Evolutionary conservation across 495 filamentous ascomycete species (phyloP), one percentile per base, ranked within the genome.

Genomic region (Poronia punctata): DNA sequence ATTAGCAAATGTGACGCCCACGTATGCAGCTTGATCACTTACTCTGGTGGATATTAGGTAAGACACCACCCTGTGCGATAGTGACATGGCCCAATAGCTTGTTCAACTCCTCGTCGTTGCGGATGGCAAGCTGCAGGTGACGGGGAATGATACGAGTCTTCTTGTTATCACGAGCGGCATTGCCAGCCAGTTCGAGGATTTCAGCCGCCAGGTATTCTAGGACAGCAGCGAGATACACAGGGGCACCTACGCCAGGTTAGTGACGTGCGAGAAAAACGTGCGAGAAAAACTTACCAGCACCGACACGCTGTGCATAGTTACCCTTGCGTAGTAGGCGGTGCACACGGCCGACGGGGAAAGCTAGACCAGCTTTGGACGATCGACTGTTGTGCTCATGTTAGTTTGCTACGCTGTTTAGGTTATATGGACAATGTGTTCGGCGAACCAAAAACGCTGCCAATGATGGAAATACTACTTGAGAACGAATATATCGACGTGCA

Each of bases 91-190:
- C 92, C 39, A 98, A 76, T 34, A 98, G 88, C 79, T 98, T 98
- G 84, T 98, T 97, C 87, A 98, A 68, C 68, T 98, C 92, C 80
- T 98, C 89, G 68, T 98, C 92, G 69, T 97, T 97, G 53, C 92
- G 84, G 75, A 98, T 98, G 67, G 92, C 92, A 57, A 98, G 89
- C 75, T 98, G 92, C 34, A 98, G 83, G 71, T 98, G 92, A 65
- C 92, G 89, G 49, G 92, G 92, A 53, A 97, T 98, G 76, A 98
- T 98, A 84, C 92, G 88, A 47, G 90, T 98, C 82, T 96, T 97
- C 87, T 98, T 98, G 84, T 97, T 97, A 71, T 98, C 92, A 63
- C 92, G 90, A 43, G 92, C 92, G 51, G 92, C 92, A 65, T 98
- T 98, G 57, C 92, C 92, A 64, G 92, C 92, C 71, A 98, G 75